Conservation (phyloP, 352 stramenopile genomes). For the Pythium phragmitis region DNA sequence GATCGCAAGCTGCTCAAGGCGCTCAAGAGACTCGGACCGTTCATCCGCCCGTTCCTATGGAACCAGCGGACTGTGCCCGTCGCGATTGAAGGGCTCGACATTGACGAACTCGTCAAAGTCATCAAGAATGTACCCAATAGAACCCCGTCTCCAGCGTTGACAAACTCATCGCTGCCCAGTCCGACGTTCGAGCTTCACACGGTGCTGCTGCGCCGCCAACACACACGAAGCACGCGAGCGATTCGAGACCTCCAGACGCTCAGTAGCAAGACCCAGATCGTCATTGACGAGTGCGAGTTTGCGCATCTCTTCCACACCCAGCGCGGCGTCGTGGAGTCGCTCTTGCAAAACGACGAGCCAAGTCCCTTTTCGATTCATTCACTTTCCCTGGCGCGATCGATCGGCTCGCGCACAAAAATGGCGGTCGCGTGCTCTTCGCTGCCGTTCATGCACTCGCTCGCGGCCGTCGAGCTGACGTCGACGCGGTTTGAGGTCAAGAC, state of each 20-base stretch:
- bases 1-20: constrained; percentile 1
- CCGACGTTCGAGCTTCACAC: background rate
- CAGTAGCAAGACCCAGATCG: background rate
- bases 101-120: constrained; percentile 3
- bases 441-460: background rate
- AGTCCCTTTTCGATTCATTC: background rate
- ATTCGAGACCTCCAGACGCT: background rate
- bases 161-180: background rate
- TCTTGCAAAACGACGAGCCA: background rate
- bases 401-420: constrained; percentile 7
- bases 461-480: background rate
- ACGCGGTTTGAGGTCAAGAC: background rate
- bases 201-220: constrained; percentile 4
- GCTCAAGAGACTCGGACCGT: constrained; percentile 1
- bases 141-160: background rate
- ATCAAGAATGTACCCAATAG: background rate
- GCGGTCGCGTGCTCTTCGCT: constrained; percentile 5
- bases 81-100: constrained; percentile 2
- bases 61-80: background rate
- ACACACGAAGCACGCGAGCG: background rate
- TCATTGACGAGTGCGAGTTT: constrained; percentile 9
- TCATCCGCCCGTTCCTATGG: background rate
- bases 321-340: background rate
- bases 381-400: constrained; percentile 2
- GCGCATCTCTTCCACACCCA: constrained; percentile 5